Base-by-base conservation (phyloP, 345 rosid species). In the Moricandia arvensis region DNA sequence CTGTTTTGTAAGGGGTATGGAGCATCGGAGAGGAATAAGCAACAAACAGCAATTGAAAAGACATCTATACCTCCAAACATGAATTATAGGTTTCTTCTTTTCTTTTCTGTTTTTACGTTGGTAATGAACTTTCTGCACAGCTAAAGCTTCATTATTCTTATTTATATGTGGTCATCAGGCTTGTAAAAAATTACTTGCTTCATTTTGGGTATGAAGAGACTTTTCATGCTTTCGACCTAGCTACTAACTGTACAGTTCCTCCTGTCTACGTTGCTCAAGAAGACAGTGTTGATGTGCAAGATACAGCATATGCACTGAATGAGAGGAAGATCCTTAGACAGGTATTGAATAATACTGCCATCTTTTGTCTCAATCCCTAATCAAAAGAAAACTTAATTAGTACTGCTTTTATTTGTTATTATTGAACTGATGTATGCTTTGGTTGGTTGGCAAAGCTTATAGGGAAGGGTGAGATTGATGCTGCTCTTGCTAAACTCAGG, bases 201-300 rank as follows among this genome's bases (percentile, higher is more conserved):
- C 97, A 94, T 83, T 89, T 90, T 75, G 98, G 97, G 45, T 94
- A 91, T 45, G 90, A 91, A 79, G 97, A 90, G 59, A 91, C 97
- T 11, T 91, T 91, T 73, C 82, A 83, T 76, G 87, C 92, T 62
- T 91, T 94, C 77, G 87, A 91, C 76, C 59, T 86, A 84, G 93
- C 92, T 61, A 77, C 87, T 80, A 86, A 82, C 68, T 89, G 78
- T 79, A 82, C 84, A 54, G 73, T 82, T 71, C 91, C 97, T 81
- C 88, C 93, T 15, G 70, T 85, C 63, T 16, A 15, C 27, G 26
- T 33, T 1, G 80, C 88, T 68, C 85, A 75, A 80, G 89, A 82
- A 82, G 85, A 90, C 21, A 45, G 66, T 16, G 3, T 9, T 61
- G 66, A 61, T 34, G 66, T 33, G 71, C 90, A 85, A 73, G 86